A percentile compares a stretch with the other conserved stretches of the same genome.
These are phyloP conservation scores for Hura crepitans DNA, from an alignment of 441 rosid species.

Conservation along the genomic window DNA sequence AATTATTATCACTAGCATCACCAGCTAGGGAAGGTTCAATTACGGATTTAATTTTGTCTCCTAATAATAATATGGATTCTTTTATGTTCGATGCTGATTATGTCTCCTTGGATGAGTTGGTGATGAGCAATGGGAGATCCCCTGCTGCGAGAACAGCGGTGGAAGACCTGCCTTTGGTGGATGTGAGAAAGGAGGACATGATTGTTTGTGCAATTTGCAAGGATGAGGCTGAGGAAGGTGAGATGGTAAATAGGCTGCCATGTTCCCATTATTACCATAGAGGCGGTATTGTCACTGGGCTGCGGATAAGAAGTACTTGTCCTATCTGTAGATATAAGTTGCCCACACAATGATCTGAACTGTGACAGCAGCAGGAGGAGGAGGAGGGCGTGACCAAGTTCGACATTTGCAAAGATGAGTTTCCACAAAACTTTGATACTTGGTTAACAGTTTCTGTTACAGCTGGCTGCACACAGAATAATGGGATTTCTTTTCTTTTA, in stretches of 20 bases:
- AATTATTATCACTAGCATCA: not conserved
- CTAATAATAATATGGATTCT: not conserved
- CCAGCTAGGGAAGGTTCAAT: not conserved
- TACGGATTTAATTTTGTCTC: not conserved
- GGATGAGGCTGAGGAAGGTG: conserved; percentile 31
- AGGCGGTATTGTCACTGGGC: conserved; percentile 39
- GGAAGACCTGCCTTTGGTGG: conserved; percentile 10
- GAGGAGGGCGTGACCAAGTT: conserved; percentile 9
- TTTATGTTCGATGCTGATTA: not conserved
- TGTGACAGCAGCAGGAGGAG: too few relatives aligned
- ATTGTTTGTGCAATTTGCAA: conserved; percentile 35
- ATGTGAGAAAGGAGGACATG: conserved; percentile 1
- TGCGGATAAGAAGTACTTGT: conserved; percentile 34
- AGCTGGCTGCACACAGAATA: too few relatives aligned
- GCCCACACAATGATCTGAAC: conserved; percentile 27
- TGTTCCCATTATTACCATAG: conserved; percentile 39
- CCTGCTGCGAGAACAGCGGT: not conserved
- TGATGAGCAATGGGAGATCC: not conserved
- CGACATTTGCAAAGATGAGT: conserved; percentile 1
- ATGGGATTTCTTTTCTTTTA: too few relatives aligned
- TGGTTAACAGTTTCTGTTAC: too few relatives aligned
- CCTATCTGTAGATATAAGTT: conserved; percentile 41
- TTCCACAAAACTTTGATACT: too few relatives aligned
- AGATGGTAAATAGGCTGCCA: conserved; percentile 33
- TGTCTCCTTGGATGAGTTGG: too few relatives aligned